Base-by-base conservation (phyloP, 2,329 filamentous ascomycete species). In the Cercospora zeae-maydis region DNA sequence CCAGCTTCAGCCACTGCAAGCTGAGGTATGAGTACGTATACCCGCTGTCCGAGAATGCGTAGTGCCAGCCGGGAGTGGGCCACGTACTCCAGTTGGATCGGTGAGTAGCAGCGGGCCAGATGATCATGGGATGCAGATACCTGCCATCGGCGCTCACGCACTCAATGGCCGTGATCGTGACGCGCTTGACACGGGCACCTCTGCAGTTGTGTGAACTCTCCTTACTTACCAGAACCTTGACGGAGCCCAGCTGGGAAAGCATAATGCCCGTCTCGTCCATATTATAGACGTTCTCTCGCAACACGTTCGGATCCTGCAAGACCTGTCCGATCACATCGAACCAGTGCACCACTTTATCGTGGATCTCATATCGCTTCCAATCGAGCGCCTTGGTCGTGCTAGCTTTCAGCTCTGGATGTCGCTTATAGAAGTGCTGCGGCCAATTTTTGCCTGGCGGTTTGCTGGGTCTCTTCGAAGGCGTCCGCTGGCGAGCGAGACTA, bases 241-340 rank as follows among this genome's bases (percentile, higher is more conserved):
- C 39, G 47, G 71, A 72, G 37, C 58, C 63, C 5, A 69, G 69
- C 59, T 70, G 63, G 47, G 21, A 66, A 21, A 77, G 67, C 64
- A 76, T 67, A 11, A 76, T 67, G 55, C 74, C 71, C n/a, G 74
- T 77, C 69, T 76, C 70, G 61, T 77, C 73, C 65, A 77, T 75
- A 58, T 76, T 76, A 62, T 77, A 77, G 4, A 75, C 64, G 63
- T 75, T 76, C 63, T 71, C 70, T 36, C 47, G 58, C 30, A 73
- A 39, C 27, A 74, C 65, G 9, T 37, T 56, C 8, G 63, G 68
- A 63, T 75, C 62, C 3, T 66, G 31, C 5, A 75, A 55, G 24
- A 70, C 67, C 57, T 66, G 61, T 30, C 67, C 59, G 56, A 76
- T 75, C 27, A 76, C 63, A 27, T 69, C 61, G 69, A 77, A 75